phyloP scores from a whole-genome alignment of 202 grass and related monocot species.

The Eragrostis tef region DNA sequence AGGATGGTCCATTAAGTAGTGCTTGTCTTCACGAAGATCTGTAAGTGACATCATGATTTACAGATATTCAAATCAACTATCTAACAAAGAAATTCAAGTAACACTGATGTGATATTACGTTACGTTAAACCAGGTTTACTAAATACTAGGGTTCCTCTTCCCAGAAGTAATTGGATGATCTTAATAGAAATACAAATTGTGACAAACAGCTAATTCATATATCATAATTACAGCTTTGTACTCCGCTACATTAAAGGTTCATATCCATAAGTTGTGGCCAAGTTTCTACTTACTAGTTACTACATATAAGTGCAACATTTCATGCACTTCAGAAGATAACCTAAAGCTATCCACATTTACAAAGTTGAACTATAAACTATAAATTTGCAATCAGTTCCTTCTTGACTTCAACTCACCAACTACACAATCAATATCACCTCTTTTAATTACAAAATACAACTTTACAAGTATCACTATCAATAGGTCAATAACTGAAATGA shows the following conservation, averaged over 20 bases:
- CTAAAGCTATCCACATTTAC: constrained; percentile 11
- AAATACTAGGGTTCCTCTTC: constrained; percentile 4
- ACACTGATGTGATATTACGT: background rate
- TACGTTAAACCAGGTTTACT: background rate
- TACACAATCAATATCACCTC: constrained; percentile 23
- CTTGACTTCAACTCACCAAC: constrained; percentile 26
- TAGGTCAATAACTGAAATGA: constrained; percentile 40
- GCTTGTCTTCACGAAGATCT: constrained; percentile 99
- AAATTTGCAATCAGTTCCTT: constrained; percentile 4
- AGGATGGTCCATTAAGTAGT: constrained; percentile 95
- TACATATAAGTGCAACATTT: constrained; percentile 20
- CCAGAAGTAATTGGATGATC: constrained; percentile 3
- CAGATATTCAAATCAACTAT: constrained; percentile 37
- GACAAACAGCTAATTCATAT: constrained; percentile 19
- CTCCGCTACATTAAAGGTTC: background rate
- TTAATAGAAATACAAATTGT: constrained; percentile 5
- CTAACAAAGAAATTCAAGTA: background rate
- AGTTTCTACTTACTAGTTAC: background rate
- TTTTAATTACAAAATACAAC: background rate
- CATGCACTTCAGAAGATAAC: constrained; percentile 18
- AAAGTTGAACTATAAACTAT: constrained; percentile 33
- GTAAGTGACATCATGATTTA: constrained; percentile 35
- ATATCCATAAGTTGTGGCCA: background rate
- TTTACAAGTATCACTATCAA: constrained; percentile 26
- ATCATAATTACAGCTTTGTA: background rate